Conservation (phyloP, 1,139 yeast genomes). For the Citeromyces siamensis region DNA sequence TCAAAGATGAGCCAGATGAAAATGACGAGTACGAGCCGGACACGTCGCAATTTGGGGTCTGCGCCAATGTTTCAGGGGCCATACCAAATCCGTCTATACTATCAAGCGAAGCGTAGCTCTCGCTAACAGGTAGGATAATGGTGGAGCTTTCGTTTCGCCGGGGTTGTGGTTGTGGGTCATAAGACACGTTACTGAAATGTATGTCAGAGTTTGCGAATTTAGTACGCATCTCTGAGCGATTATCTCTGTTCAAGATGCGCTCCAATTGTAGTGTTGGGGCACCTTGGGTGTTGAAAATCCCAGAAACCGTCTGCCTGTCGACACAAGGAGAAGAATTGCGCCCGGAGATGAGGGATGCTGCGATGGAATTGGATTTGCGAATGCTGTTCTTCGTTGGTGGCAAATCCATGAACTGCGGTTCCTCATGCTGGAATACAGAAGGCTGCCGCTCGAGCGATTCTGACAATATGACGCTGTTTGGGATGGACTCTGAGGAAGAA, state of each 20-base stretch:
- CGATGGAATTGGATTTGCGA: constrained; percentile 2
- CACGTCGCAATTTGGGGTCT: neutral
- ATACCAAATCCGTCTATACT: constrained; percentile 47
- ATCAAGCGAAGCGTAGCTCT: constrained; percentile 69
- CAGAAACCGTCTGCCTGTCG: neutral
- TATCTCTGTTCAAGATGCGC: neutral
- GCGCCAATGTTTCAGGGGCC: neutral
- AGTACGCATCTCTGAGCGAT: neutral
- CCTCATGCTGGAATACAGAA: no score
- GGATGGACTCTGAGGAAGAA: constrained; percentile 2
- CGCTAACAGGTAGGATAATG: constrained; percentile 47
- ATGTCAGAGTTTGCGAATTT: neutral
- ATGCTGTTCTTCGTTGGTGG: neutral
- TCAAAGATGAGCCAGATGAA: neutral
- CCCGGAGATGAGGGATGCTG: constrained; percentile 2
- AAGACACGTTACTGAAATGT: neutral
- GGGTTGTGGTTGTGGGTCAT: neutral
- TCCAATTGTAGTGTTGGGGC: neutral
- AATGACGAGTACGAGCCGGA: neutral
- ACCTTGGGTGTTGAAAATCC: neutral
- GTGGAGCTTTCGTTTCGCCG: constrained; percentile 1
- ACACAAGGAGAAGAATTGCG: neutral
- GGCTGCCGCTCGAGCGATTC: constrained; percentile 1
- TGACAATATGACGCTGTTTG: neutral
- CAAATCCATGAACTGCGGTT: neutral